phyloP scores from a whole-genome alignment of 2,329 filamentous ascomycete species.

The Aspergillus novofumigatus region DNA sequence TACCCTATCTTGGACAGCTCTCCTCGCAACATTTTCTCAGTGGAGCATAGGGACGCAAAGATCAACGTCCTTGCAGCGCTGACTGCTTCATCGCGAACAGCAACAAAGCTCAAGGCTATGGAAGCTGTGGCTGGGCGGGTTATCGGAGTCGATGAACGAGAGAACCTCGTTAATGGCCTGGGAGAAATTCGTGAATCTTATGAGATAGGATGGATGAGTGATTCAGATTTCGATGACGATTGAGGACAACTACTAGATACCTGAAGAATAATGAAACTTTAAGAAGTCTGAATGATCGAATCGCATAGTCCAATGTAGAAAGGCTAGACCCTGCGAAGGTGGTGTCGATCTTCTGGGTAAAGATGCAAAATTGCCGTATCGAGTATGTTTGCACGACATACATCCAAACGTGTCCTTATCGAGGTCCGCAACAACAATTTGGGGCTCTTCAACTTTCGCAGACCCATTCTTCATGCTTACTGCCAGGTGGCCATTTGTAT shows the following conservation, averaged over 20 bases:
- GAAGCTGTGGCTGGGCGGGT: slow-evolving; percentile 59
- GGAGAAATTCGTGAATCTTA: slow-evolving; percentile 83
- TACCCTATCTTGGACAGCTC: slow-evolving; percentile 83
- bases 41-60: slow-evolving; percentile 41
- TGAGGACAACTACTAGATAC: slow-evolving; percentile 5
- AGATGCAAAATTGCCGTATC: slow-evolving; percentile 14
- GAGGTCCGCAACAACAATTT: slow-evolving; percentile 5
- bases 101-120: slow-evolving; percentile 62
- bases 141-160: slow-evolving; percentile 72
- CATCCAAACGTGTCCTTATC: slow-evolving; percentile 23
- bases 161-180: slow-evolving; percentile 75
- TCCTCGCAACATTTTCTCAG: slow-evolving; percentile 65
- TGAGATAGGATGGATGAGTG: slow-evolving; percentile 80
- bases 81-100: slow-evolving; percentile 71
- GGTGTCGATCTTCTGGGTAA: slow-evolving; percentile 6
- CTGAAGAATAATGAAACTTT: not conserved
- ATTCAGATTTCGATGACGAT: slow-evolving; percentile 45
- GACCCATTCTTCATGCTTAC: slow-evolving; percentile 15
- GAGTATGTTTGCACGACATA: slow-evolving; percentile 10
- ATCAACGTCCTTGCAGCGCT: slow-evolving; percentile 53
- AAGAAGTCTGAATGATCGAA: not conserved
- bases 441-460: slow-evolving; percentile 6
- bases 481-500: slow-evolving; percentile 32
- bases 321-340: not conserved
- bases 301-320: not conserved